phyloP scores from a whole-genome alignment of 208 protist species.

The Leishmania tropica region DNA sequence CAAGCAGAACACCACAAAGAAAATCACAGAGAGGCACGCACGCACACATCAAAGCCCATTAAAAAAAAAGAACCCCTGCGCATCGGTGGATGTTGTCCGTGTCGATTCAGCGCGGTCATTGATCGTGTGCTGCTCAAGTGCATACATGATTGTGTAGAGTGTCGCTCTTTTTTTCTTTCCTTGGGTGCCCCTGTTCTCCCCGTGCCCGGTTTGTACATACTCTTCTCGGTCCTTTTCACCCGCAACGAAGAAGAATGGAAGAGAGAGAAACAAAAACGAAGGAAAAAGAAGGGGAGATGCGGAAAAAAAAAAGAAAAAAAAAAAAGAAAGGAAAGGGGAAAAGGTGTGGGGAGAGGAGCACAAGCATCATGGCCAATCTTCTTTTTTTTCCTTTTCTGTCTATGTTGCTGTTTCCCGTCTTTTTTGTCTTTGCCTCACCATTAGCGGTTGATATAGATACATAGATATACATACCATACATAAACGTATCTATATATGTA shows the following conservation, averaged over 20 bases:
- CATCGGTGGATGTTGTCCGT: background rate
- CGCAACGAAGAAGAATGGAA: background rate
- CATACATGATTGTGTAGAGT: constrained; percentile 15
- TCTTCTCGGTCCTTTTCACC: background rate
- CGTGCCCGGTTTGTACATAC: background rate
- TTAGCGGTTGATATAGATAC: background rate
- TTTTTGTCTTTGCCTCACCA: background rate
- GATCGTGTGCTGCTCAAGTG: background rate
- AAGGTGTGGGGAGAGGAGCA: background rate
- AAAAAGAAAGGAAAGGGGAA: background rate
- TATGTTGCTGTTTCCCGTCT: background rate
- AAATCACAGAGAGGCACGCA: background rate
- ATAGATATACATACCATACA: background rate
- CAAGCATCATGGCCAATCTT: background rate
- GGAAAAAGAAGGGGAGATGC: background rate
- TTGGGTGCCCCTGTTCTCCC: background rate
- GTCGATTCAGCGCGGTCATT: background rate
- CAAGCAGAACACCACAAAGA: background rate
- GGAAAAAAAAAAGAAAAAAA: background rate
- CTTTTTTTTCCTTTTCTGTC: background rate
- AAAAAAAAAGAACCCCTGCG: constrained; percentile 1
- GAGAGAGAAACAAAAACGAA: background rate
- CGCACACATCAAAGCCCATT: background rate
- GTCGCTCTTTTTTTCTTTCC: background rate
- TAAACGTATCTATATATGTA: too few relatives aligned